Percentiles rank a stretch among this genome's conserved stretches.
These are phyloP conservation scores for Corynascus novoguineensis DNA, from an alignment of 495 filamentous ascomycete species.

Conservation along the genomic window DNA sequence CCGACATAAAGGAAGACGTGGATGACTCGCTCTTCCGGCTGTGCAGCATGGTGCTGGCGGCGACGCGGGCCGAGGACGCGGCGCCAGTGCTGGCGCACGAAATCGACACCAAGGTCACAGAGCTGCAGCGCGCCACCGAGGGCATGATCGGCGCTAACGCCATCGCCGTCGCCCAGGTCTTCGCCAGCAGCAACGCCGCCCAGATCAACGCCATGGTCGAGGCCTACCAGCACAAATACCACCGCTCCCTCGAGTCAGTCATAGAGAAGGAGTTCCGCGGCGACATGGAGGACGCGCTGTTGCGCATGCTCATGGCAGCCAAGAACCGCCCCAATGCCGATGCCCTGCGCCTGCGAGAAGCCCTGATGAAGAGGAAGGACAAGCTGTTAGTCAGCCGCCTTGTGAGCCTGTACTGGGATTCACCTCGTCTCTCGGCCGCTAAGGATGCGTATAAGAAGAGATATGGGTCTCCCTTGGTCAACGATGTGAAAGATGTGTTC, in stretches of 20 bases:
- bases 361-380: not conserved
- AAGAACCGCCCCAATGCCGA: not conserved
- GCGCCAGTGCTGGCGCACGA: constrained; percentile 4
- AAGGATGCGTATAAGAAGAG: not conserved
- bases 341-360: not conserved
- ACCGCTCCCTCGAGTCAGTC: not conserved
- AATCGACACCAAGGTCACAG: constrained; percentile 3
- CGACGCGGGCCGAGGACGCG: constrained; percentile 3
- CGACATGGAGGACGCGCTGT: constrained; percentile 8
- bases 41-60: constrained; percentile 6
- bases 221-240: constrained; percentile 7
- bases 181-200: constrained; percentile 3
- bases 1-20: constrained; percentile 2
- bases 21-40: constrained; percentile 6
- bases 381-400: not conserved
- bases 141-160: constrained; percentile 3
- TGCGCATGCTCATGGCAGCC: constrained; percentile 1
- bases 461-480: not conserved
- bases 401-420: not conserved
- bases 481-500: not conserved
- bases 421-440: not conserved
- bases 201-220: not conserved
- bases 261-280: constrained; percentile 10
- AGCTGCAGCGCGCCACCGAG: constrained; percentile 8
- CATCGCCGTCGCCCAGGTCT: constrained; percentile 2